phyloP scores from a whole-genome alignment of 371 early-diverging fungal species.

The Saksenaea vasiformis region DNA sequence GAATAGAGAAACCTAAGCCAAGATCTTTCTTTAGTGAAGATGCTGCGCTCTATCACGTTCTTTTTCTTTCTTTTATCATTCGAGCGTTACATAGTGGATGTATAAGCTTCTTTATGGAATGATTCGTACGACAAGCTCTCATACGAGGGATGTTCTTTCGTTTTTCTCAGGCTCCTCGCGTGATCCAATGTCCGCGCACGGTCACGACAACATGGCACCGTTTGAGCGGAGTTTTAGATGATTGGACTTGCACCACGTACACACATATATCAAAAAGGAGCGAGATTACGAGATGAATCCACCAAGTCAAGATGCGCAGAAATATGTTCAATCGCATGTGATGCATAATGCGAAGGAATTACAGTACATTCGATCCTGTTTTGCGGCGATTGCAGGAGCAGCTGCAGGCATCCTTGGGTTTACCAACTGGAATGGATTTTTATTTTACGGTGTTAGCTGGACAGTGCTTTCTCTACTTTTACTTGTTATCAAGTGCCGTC shows the following conservation, averaged over 20 bases:
- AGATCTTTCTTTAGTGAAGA: no score
- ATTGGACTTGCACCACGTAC: background rate
- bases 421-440: constrained; percentile 69
- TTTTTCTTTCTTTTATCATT: no score
- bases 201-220: no score
- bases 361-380: constrained; percentile 74
- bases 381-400: constrained; percentile 76
- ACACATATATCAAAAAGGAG: background rate
- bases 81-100: no score
- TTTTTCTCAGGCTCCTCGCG: no score
- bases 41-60: no score
- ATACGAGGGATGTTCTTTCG: no score
- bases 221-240: background rate
- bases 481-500: constrained; percentile 37
- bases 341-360: constrained; percentile 69
- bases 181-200: no score
- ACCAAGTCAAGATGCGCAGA: constrained; percentile 42
- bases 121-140: no score
- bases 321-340: constrained; percentile 59
- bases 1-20: no score
- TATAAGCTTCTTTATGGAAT: no score
- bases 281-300: constrained; percentile 17
- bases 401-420: constrained; percentile 82
- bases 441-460: constrained; percentile 73
- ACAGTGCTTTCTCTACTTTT: constrained; percentile 56